Evolutionary conservation across 352 stramenopile species (phyloP).

Genomic region (Phytophthora nicotianae): DNA sequence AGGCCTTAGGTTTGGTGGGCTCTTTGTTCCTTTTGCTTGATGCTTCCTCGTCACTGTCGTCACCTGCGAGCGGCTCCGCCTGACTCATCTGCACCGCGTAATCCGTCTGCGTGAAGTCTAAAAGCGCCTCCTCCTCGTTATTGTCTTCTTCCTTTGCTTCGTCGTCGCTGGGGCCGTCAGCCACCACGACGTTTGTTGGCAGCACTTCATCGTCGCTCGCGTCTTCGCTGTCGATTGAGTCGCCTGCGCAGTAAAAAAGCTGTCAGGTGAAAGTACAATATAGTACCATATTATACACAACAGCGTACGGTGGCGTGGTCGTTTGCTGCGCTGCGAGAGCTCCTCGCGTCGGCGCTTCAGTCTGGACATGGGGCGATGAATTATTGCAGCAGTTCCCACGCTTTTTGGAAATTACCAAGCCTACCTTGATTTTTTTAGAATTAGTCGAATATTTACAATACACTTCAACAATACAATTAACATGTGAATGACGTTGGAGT

Average conservation of each 20-base stretch:
- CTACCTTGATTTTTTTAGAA: slow-evolving; percentile 5
- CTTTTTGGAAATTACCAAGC: slow-evolving; percentile 8
- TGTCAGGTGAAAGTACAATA: background rate
- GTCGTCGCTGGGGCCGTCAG: slow-evolving; percentile 23
- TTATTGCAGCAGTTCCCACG: slow-evolving; percentile 2
- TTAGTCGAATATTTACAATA: slow-evolving; percentile 18
- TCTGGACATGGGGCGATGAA: slow-evolving; percentile 6
- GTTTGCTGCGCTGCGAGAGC: slow-evolving; percentile 35
- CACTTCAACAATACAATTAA: slow-evolving; percentile 13
- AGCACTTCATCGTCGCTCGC: slow-evolving; percentile 38
- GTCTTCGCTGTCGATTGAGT: slow-evolving; percentile 37
- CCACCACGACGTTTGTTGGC: slow-evolving; percentile 34
- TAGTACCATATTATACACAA: background rate
- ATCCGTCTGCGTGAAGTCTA: slow-evolving; percentile 85
- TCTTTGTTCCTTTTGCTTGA: slow-evolving; percentile 40
- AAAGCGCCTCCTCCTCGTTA: slow-evolving; percentile 39
- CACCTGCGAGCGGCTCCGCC: slow-evolving; percentile 26
- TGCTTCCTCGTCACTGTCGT: slow-evolving; percentile 43
- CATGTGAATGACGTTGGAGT: too few relatives aligned
- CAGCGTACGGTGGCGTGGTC: slow-evolving; percentile 41
- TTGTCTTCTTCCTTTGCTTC: slow-evolving; percentile 45
- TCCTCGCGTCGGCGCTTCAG: slow-evolving; percentile 54
- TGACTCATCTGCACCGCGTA: slow-evolving; percentile 67
- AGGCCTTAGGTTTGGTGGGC: slow-evolving; percentile 40
- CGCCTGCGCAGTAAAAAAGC: slow-evolving; percentile 15